phyloP scores from a whole-genome alignment of 2,329 filamentous ascomycete species.

The Sporothrix luriei region DNA sequence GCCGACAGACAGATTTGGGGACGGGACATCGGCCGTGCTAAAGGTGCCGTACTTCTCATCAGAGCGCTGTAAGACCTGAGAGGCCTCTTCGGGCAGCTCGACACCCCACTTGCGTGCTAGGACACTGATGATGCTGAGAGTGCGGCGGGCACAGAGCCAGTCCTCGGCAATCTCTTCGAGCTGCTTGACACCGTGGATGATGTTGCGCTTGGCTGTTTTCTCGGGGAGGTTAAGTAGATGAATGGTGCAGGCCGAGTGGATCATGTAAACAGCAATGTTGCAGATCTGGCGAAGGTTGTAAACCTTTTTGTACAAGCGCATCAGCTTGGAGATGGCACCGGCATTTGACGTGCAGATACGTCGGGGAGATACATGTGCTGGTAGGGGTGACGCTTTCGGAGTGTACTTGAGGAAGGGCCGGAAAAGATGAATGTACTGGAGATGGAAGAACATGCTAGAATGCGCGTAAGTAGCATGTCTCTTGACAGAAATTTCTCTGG shows the following conservation, averaged over 20 bases:
- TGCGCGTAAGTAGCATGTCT: not conserved
- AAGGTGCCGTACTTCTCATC: conserved; percentile 79
- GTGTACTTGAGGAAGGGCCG: conserved; percentile 65
- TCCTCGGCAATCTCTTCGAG: conserved; percentile 94
- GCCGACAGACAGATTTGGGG: conserved; percentile 48
- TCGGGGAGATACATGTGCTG: conserved; percentile 82
- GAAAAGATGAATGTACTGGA: conserved; percentile 45
- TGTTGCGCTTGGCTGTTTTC: conserved; percentile 85
- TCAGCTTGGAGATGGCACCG: conserved; percentile 86
- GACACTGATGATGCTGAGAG: conserved; percentile 80
- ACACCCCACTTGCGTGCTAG: conserved; percentile 89
- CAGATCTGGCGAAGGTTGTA: conserved; percentile 92
- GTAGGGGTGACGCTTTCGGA: conserved; percentile 77
- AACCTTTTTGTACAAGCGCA: conserved; percentile 88
- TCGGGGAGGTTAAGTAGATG: conserved; percentile 91
- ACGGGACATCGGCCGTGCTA: conserved; percentile 62
- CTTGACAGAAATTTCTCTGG: not conserved
- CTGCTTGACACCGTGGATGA: conserved; percentile 86
- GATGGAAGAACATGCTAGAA: conserved; percentile 90
- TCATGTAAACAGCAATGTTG: conserved; percentile 95
- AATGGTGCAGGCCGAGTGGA: conserved; percentile 91
- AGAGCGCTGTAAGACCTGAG: conserved; percentile 71
- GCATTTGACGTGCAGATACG: conserved; percentile 91
- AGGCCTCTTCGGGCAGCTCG: conserved; percentile 81
- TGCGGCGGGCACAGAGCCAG: conserved; percentile 87